Percentiles rank a stretch among this genome's conserved stretches.
phyloP scores from a whole-genome alignment of 805 yeast genomes.

The baker's yeast (Saccharomyces cerevisiae) region DNA sequence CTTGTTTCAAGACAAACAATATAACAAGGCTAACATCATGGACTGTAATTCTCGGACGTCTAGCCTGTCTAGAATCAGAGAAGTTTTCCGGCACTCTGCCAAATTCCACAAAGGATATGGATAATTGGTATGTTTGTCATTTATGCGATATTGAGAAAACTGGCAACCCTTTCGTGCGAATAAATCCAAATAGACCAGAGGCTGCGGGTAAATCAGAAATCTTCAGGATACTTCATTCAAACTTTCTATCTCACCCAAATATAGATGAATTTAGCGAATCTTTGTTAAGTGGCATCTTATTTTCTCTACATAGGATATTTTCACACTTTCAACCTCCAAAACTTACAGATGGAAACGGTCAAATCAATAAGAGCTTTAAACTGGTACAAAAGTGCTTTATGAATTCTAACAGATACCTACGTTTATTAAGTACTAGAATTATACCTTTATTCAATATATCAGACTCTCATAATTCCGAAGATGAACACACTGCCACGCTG shows the following conservation, averaged over 20 bases:
- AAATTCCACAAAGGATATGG: not conserved
- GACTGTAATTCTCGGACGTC: conserved; percentile 14
- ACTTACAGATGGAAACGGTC: conserved; percentile 12
- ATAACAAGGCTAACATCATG: conserved; percentile 10
- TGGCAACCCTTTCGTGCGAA: conserved; percentile 6
- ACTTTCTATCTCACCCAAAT: conserved; percentile 19
- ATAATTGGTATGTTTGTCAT: conserved; percentile 12
- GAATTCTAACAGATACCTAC: conserved; percentile 44
- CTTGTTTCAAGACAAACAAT: conserved; percentile 14
- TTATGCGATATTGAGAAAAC: conserved; percentile 17
- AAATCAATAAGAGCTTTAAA: conserved; percentile 22
- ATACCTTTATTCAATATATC: conserved; percentile 43
- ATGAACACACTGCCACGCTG: conserved; percentile 39
- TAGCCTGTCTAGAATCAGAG: conserved; percentile 18
- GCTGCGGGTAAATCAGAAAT: conserved; percentile 14
- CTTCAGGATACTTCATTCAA: conserved; percentile 23
- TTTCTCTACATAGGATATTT: conserved; percentile 42
- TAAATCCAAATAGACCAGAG: conserved; percentile 28
- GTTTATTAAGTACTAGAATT: conserved; percentile 45
- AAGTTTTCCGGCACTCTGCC: not conserved
- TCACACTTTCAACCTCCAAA: conserved; percentile 45
- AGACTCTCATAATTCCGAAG: conserved; percentile 34
- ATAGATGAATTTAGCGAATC: conserved; percentile 20
- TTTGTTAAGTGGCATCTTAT: conserved; percentile 37
- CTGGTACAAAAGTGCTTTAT: conserved; percentile 36